Conservation (phyloP, 768 basidiomycete genomes). For the Tricholoma matsutake region DNA sequence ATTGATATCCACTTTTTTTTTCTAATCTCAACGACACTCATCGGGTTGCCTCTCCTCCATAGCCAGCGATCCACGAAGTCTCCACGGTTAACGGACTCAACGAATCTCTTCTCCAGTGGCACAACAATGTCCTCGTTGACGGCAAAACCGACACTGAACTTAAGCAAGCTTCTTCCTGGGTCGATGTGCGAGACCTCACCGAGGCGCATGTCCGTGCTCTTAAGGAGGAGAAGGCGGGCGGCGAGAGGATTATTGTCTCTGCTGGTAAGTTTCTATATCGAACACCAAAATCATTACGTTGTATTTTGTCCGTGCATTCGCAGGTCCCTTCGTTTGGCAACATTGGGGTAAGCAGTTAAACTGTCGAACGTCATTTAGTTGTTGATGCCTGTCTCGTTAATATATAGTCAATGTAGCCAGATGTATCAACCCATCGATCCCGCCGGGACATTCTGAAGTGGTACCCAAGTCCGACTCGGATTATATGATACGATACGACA, state of each 20-base stretch:
- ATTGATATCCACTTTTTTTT: too few species aligned
- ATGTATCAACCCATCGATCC: background rate
- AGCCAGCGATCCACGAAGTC: constrained; percentile 45
- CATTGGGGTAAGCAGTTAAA: constrained; percentile 16
- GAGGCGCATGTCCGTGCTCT: constrained; percentile 54
- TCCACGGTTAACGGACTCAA: constrained; percentile 33
- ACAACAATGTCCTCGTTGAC: constrained; percentile 22
- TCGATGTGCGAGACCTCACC: constrained; percentile 58
- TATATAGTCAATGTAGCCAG: background rate
- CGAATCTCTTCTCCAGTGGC: constrained; percentile 31
- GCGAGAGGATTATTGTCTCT: constrained; percentile 55
- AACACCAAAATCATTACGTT: background rate
- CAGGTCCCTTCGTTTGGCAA: constrained; percentile 19
- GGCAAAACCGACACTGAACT: constrained; percentile 20
- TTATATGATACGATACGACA: background rate
- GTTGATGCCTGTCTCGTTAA: background rate
- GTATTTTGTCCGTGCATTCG: background rate
- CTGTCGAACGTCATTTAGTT: background rate
- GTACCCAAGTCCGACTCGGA: background rate
- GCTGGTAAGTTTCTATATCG: constrained; percentile 8
- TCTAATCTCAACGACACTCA: too few species aligned
- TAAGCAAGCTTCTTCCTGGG: constrained; percentile 29
- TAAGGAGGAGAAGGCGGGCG: constrained; percentile 47
- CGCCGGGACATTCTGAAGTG: background rate
- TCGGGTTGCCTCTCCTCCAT: background rate